These are phyloP conservation scores for Fragaria ananassa DNA, from an alignment of 306 rosid species.

Conservation along the genomic window DNA sequence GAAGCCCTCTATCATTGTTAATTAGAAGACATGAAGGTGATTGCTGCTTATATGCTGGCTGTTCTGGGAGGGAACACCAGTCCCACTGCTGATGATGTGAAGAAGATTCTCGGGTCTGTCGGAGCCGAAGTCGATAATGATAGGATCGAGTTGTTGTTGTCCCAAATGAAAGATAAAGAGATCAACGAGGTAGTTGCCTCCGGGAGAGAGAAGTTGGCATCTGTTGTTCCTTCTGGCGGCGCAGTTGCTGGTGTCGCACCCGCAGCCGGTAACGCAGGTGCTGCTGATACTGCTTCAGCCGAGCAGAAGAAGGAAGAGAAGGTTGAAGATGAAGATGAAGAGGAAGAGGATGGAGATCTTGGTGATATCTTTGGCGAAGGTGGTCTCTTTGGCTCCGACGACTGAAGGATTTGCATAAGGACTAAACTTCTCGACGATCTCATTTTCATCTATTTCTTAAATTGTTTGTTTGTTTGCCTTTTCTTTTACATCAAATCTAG, in stretches of 20 bases:
- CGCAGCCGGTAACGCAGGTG: slow-evolving; percentile 14
- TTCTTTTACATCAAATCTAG: too few species aligned
- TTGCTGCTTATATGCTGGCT: slow-evolving; percentile 57
- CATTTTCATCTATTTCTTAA: too few species aligned
- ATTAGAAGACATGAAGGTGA: slow-evolving; percentile 43
- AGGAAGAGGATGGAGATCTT: neutral
- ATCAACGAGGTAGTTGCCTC: slow-evolving; percentile 50
- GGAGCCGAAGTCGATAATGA: slow-evolving; percentile 49
- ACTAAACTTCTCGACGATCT: too few species aligned
- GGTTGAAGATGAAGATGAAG: slow-evolving; percentile 44
- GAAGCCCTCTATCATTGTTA: neutral
- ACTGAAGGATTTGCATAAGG: too few species aligned
- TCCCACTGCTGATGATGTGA: slow-evolving; percentile 41
- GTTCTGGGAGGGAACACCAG: slow-evolving; percentile 50
- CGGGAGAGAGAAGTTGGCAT: slow-evolving; percentile 61
- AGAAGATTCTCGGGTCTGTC: slow-evolving; percentile 48
- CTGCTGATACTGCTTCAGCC: slow-evolving; percentile 39
- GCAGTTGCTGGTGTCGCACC: slow-evolving; percentile 46
- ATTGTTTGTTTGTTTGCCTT: too few species aligned
- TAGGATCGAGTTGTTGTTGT: slow-evolving; percentile 41
- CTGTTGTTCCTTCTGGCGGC: slow-evolving; percentile 47
- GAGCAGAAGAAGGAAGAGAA: slow-evolving; percentile 71
- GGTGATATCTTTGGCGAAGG: neutral
- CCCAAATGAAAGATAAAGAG: slow-evolving; percentile 51
- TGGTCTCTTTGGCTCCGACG: neutral